phyloP scores from a whole-genome alignment of 192 early-diverging fungal species.

The Chytriomyces confervae region DNA sequence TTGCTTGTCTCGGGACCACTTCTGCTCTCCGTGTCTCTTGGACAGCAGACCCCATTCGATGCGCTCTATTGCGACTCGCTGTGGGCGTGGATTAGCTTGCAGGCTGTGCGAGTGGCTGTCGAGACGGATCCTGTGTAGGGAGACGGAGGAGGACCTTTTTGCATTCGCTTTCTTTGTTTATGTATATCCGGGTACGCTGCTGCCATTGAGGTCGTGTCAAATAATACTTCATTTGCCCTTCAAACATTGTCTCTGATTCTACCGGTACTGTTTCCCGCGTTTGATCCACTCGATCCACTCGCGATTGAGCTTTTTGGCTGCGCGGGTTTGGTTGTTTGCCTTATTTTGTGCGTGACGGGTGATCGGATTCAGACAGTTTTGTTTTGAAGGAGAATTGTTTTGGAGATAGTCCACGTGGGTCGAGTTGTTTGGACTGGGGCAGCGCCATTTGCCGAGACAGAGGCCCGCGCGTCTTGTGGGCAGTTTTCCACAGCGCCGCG shows the following conservation, averaged over 20 bases:
- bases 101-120: neutral
- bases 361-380: neutral
- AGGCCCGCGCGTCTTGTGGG: too few relatives aligned
- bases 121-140: neutral
- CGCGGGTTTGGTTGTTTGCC: slow-evolving; percentile 44
- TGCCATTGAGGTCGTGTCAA: neutral
- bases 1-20: neutral
- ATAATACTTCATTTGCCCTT: neutral
- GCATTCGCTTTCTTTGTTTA: neutral
- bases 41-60: neutral
- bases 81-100: neutral
- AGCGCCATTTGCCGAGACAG: too few relatives aligned
- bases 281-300: slow-evolving; percentile 37
- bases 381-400: slow-evolving; percentile 33
- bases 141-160: neutral
- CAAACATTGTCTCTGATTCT: slow-evolving; percentile 1
- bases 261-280: slow-evolving; percentile 32
- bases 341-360: neutral
- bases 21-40: neutral
- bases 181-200: neutral
- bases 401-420: slow-evolving; percentile 55
- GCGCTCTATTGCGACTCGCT: neutral
- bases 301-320: slow-evolving; percentile 48
- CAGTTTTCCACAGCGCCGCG: too few relatives aligned
- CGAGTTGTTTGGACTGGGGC: too few relatives aligned